phyloP scores from a whole-genome alignment of 495 filamentous ascomycete species.

The Penicillium dipodomyicola region DNA sequence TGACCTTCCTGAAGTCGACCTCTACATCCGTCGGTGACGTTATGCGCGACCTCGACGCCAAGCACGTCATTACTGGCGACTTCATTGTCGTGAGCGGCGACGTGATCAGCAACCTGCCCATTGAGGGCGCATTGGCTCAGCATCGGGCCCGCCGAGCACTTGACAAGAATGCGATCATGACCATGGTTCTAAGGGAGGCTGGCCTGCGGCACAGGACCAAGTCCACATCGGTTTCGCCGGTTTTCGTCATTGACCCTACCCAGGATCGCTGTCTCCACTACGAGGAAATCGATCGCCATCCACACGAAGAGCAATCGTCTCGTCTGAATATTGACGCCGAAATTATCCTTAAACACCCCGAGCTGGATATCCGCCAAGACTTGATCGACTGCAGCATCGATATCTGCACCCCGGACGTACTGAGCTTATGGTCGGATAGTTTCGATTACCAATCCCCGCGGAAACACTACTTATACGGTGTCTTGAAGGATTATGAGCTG shows the following conservation, averaged over 20 bases:
- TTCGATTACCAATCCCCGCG: slow-evolving; percentile 93
- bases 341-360: slow-evolving; percentile 57
- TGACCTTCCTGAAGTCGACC: slow-evolving; percentile 83
- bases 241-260: slow-evolving; percentile 81
- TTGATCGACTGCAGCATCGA: slow-evolving; percentile 94
- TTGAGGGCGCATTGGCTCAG: slow-evolving; percentile 71
- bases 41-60: slow-evolving; percentile 88
- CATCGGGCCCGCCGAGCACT: slow-evolving; percentile 78
- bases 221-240: slow-evolving; percentile 66
- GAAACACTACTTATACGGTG: slow-evolving; percentile 83
- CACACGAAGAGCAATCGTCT: slow-evolving; percentile 43
- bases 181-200: slow-evolving; percentile 81
- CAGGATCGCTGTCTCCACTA: slow-evolving; percentile 88
- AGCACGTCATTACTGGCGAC: slow-evolving; percentile 81
- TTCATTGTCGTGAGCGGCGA: slow-evolving; percentile 93
- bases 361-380: slow-evolving; percentile 80
- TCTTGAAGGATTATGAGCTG: slow-evolving; percentile 93
- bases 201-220: slow-evolving; percentile 74
- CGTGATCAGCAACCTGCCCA: slow-evolving; percentile 83
- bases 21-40: slow-evolving; percentile 91
- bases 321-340: slow-evolving; percentile 72
- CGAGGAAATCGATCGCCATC: slow-evolving; percentile 62
- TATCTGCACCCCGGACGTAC: slow-evolving; percentile 93
- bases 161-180: slow-evolving; percentile 98
- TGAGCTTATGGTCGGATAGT: slow-evolving; percentile 93